phyloP scores from a whole-genome alignment of 805 yeast species.

The Candida ovalis region DNA sequence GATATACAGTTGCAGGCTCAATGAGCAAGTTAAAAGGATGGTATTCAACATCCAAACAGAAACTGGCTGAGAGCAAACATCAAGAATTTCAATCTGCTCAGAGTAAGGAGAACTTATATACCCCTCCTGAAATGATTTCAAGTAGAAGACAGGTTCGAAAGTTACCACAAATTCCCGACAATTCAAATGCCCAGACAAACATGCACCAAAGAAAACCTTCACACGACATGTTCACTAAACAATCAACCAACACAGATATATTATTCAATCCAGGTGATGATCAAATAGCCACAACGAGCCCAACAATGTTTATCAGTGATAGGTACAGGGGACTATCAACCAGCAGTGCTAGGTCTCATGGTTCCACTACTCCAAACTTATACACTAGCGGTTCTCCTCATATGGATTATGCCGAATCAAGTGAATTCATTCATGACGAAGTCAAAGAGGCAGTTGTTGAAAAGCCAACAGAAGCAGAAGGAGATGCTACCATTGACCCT shows the following conservation, averaged over 20 bases:
- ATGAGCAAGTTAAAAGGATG: slow-evolving; percentile 63
- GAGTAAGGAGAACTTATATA: slow-evolving; percentile 14
- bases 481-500: background rate
- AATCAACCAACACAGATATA: background rate
- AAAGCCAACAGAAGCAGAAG: no score
- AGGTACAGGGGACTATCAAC: background rate
- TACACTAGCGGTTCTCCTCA: background rate
- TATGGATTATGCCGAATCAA: background rate
- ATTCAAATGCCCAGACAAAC: background rate
- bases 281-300: background rate
- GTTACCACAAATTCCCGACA: background rate
- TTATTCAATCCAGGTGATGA: background rate
- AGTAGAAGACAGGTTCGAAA: slow-evolving; percentile 37
- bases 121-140: slow-evolving; percentile 67
- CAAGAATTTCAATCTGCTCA: background rate
- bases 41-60: slow-evolving; percentile 51
- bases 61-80: slow-evolving; percentile 6
- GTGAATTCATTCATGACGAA: background rate
- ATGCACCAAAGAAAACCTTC: background rate
- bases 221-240: background rate
- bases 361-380: background rate
- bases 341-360: background rate
- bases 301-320: slow-evolving; percentile 2
- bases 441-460: background rate
- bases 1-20: slow-evolving; percentile 34